Percentiles rank a stretch among this genome's conserved stretches.
Conservation (phyloP, 2,329 filamentous ascomycete species). For the Thelonectria blattea region DNA sequence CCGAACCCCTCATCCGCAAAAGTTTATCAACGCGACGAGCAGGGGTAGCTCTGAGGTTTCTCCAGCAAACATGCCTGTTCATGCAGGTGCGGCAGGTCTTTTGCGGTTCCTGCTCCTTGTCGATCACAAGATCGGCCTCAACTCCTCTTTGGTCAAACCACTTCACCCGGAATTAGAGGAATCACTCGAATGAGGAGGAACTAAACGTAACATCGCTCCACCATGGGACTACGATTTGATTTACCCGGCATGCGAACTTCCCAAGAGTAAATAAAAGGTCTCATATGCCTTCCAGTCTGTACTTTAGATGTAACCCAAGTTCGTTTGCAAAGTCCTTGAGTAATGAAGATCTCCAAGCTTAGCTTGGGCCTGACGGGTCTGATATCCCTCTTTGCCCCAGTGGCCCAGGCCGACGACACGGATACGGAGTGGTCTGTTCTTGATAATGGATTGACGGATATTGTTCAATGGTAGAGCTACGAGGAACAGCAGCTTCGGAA, state of each 20-base stretch:
- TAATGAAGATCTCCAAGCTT: slow-evolving; percentile 6
- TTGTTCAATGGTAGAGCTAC: slow-evolving; percentile 42
- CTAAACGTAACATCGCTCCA: neutral
- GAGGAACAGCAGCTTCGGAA: neutral
- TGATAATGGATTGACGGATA: slow-evolving; percentile 41
- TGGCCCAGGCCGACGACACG: neutral
- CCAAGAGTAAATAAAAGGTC: no score
- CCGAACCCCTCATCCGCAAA: neutral
- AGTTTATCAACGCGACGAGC: neutral
- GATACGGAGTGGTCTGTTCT: slow-evolving; percentile 36
- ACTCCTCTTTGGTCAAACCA: neutral
- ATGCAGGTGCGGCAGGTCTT: no score
- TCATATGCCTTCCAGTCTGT: neutral
- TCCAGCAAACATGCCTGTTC: neutral
- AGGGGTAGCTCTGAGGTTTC: neutral
- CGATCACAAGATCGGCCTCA: neutral
- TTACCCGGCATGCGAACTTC: neutral
- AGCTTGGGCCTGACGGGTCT: slow-evolving; percentile 1
- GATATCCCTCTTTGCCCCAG: neutral
- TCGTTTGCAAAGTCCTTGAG: neutral
- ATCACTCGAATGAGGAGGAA: neutral
- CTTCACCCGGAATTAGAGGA: neutral
- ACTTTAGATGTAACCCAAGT: neutral
- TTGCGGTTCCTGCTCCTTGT: neutral
- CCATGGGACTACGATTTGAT: neutral